phyloP scores from a whole-genome alignment of 768 basidiomycete species.

The Tricholoma saponaceum region DNA sequence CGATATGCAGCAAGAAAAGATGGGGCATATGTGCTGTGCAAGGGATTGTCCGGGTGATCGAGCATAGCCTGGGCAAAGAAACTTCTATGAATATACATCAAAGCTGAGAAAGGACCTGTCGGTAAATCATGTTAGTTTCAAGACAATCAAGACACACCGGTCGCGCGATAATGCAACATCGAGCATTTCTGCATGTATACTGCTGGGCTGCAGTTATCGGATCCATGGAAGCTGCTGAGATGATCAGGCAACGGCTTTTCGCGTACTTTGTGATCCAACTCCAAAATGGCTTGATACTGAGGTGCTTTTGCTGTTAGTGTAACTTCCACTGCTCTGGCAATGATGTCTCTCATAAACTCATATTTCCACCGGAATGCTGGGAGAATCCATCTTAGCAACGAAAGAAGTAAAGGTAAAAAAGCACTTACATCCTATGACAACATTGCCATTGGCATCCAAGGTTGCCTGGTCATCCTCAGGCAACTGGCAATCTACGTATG shows the following conservation, averaged over 20 bases:
- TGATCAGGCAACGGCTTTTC: constrained; percentile 57
- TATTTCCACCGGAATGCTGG: constrained; percentile 59
- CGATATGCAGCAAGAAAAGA: constrained; percentile 71
- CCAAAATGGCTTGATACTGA: constrained; percentile 58
- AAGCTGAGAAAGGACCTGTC: constrained; percentile 24
- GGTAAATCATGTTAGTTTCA: not conserved
- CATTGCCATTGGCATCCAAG: no score
- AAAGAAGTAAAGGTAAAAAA: not conserved
- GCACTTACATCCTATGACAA: constrained; percentile 27
- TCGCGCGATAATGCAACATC: constrained; percentile 49
- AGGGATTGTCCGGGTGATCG: constrained; percentile 64
- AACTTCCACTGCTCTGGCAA: constrained; percentile 48
- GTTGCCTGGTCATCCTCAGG: no score
- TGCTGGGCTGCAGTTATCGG: constrained; percentile 46
- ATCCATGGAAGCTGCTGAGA: constrained; percentile 43
- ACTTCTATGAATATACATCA: constrained; percentile 64
- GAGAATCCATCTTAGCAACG: not conserved
- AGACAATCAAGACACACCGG: constrained; percentile 33
- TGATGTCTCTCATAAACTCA: constrained; percentile 49
- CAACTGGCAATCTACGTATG: no score
- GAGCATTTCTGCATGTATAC: constrained; percentile 50
- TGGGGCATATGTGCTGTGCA: constrained; percentile 67
- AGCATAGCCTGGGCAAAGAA: constrained; percentile 72
- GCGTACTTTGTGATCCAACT: constrained; percentile 64
- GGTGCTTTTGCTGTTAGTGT: constrained; percentile 59